Evolutionary conservation across 177 flowering plant species (phyloP), one percentile per base, ranked within the genome.

Genomic region (Vitis hybrid): DNA sequence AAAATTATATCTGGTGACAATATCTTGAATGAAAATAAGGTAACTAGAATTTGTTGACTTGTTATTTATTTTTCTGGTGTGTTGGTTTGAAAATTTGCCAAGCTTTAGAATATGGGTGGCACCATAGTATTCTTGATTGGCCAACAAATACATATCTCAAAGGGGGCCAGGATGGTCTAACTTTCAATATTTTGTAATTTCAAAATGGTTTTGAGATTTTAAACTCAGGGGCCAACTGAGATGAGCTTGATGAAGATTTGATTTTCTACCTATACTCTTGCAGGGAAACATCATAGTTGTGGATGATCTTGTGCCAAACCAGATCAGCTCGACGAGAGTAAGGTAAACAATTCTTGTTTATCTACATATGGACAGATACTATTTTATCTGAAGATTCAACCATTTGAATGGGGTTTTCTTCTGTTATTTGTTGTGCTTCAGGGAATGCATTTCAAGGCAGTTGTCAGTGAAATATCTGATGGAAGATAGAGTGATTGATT

Each of bases 271-370:
- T 24, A 24, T 24, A 2, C 3, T 24, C 28, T 24, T 24, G 28
- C 91, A 94, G 97, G 76, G 64, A 17, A 91, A 92, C 73, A 88
- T 92, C 66, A 82, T 72, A 74, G 75, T 92, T 24, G 94, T 90
- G 49, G 97, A 91, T 79, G 95, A 92, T 68, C 74, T 84, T 54
- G 86, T 92, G 22, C 95, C 95, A 17, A 92, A 95, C 73, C 91
- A 83, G 66, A 88, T 95, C 62, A 92, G 98, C 73, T 95, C 98
- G 19, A 86, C 98, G 0, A 77, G 94, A 83, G 52, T 95, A 73
- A 87, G 97, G 98, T 92, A 82, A 82, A 44, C 5, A 1, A 15
- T 1, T 15, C 11, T 31, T 17, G 19, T 15, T 53, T 54, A 1
- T 24, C 28, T 24, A 24, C 28, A 24, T 0, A 24, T 24, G 28